phyloP scores from a whole-genome alignment of 2,329 filamentous ascomycete species.

The Fusarium nelsonii region DNA sequence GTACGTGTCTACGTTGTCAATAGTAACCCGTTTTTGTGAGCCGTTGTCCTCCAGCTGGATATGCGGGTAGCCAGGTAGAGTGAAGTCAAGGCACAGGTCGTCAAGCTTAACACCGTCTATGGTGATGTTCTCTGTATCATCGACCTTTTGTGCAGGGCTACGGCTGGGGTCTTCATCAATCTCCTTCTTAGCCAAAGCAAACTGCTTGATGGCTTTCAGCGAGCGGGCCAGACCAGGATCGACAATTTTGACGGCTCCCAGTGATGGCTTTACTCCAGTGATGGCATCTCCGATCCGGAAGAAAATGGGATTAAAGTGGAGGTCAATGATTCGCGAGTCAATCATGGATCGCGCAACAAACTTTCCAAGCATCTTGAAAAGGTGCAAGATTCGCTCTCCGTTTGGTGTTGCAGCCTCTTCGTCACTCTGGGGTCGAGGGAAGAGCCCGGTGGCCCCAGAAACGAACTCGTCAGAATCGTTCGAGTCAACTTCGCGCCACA shows the following conservation, averaged over 20 bases:
- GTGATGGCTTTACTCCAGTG: constrained; percentile 78
- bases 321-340: constrained; percentile 96
- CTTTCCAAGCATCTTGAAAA: constrained; percentile 95
- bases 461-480: constrained; percentile 82
- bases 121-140: constrained; percentile 75
- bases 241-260: constrained; percentile 90
- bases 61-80: constrained; percentile 87
- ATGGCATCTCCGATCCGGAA: constrained; percentile 88
- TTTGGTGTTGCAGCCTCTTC: constrained; percentile 79
- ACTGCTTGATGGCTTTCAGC: constrained; percentile 87
- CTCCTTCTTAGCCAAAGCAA: constrained; percentile 83
- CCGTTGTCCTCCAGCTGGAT: constrained; percentile 87
- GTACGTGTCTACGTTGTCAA: constrained; percentile 91
- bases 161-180: constrained; percentile 79
- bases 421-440: constrained; percentile 89
- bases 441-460: constrained; percentile 85
- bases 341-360: constrained; percentile 99
- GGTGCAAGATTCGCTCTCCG: constrained; percentile 86
- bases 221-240: constrained; percentile 89
- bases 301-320: constrained; percentile 97
- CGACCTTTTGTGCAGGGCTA: constrained; percentile 76
- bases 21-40: constrained; percentile 79
- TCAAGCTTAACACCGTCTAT: constrained; percentile 85
- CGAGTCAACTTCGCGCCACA: constrained; percentile 93
- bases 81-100: constrained; percentile 93